Conservation (phyloP, 2,329 filamentous ascomycete genomes). For the Neoarthrinium moseri region DNA sequence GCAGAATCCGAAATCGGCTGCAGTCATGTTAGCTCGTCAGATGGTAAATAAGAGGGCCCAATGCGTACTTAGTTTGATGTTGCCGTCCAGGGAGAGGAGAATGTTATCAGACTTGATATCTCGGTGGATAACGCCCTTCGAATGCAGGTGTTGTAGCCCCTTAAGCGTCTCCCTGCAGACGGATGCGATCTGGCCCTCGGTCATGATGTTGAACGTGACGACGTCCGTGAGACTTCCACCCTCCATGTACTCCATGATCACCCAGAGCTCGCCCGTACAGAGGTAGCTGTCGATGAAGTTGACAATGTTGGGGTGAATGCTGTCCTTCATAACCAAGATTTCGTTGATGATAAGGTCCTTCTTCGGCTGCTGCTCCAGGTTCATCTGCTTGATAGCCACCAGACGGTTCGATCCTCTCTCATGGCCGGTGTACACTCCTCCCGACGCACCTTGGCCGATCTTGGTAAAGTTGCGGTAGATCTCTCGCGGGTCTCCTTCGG, state of each 20-base stretch:
- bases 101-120: constrained; percentile 99
- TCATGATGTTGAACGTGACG: constrained; percentile 99
- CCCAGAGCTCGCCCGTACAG: constrained; percentile 88
- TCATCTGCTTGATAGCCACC: constrained; percentile 99
- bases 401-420: constrained; percentile 80
- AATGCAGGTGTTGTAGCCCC: constrained; percentile 92
- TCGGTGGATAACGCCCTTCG: constrained; percentile 95
- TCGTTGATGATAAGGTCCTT: constrained; percentile 99
- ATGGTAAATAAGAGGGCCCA: neutral
- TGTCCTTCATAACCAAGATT: constrained; percentile 98
- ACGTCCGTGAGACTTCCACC: constrained; percentile 96
- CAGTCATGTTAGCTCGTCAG: neutral
- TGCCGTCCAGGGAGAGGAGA: constrained; percentile 85
- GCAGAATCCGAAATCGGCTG: constrained; percentile 97
- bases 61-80: constrained; percentile 90
- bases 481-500: constrained; percentile 81
- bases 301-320: constrained; percentile 96
- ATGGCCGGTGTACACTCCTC: constrained; percentile 90
- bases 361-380: constrained; percentile 95
- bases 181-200: constrained; percentile 92
- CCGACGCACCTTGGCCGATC: constrained; percentile 96
- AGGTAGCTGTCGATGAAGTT: constrained; percentile 99
- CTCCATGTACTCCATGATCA: constrained; percentile 99
- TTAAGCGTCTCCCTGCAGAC: constrained; percentile 92
- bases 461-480: constrained; percentile 88